Evolutionary conservation across 805 yeast genomes (phyloP).

Genomic region (Candida pini): DNA sequence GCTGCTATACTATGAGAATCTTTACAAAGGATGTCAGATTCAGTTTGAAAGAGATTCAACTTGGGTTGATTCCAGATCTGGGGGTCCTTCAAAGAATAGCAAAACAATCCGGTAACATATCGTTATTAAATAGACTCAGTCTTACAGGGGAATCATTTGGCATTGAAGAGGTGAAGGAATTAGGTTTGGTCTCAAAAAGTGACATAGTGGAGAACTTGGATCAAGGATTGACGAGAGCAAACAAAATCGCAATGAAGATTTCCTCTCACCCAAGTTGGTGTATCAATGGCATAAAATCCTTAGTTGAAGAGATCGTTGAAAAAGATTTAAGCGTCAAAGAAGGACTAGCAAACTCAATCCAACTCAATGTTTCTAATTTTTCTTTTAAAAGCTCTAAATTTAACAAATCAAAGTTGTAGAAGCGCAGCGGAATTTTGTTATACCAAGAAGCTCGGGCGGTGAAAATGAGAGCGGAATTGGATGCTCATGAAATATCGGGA

Average conservation of each 20-base stretch:
- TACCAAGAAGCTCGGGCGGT: no score
- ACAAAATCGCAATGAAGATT: constrained; percentile 43
- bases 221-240: constrained; percentile 45
- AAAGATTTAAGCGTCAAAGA: constrained; percentile 27
- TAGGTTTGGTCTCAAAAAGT: constrained; percentile 47
- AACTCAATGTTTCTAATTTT: constrained; percentile 4
- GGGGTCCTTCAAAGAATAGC: constrained; percentile 72
- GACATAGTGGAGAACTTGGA: constrained; percentile 40
- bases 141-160: constrained; percentile 55
- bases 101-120: constrained; percentile 43
- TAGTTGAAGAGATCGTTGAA: constrained; percentile 41
- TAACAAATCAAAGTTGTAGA: not conserved
- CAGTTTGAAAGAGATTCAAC: constrained; percentile 62
- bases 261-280: constrained; percentile 50
- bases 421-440: no score
- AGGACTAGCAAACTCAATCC: constrained; percentile 49
- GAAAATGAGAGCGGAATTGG: no score
- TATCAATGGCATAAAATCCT: constrained; percentile 55
- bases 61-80: constrained; percentile 76
- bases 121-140: constrained; percentile 54
- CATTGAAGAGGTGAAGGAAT: constrained; percentile 45
- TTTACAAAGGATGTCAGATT: constrained; percentile 47
- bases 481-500: no score
- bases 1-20: constrained; percentile 53
- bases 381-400: no score